Evolutionary conservation across 2,329 filamentous ascomycete species (phyloP).

Genomic region (Beauveria pseudobassiana): DNA sequence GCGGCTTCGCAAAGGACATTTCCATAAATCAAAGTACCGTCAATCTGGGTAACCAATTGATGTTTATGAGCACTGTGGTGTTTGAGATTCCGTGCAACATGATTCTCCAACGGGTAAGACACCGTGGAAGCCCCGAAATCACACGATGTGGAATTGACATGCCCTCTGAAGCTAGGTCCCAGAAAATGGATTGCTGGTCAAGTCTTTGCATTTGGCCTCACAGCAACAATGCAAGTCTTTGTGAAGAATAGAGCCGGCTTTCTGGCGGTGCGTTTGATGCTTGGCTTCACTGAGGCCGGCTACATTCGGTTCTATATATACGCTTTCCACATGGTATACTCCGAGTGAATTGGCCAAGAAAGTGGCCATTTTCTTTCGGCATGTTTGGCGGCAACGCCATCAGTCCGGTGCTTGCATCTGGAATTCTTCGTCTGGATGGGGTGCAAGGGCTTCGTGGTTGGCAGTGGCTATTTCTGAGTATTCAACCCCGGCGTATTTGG

Average conservation of each 20-base stretch:
- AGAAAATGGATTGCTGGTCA: slow-evolving; percentile 42
- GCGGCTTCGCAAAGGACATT: slow-evolving; percentile 36
- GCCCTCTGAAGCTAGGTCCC: slow-evolving; percentile 30
- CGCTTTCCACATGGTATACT: slow-evolving; percentile 44
- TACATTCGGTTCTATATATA: slow-evolving; percentile 44
- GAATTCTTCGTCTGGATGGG: slow-evolving; percentile 37
- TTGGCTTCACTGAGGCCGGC: slow-evolving; percentile 42
- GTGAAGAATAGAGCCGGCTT: slow-evolving; percentile 36
- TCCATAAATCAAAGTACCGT: slow-evolving; percentile 36
- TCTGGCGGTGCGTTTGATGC: slow-evolving; percentile 33
- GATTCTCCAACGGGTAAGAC: slow-evolving; percentile 25
- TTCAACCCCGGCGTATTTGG: background rate
- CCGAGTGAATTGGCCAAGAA: slow-evolving; percentile 37
- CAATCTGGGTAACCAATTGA: slow-evolving; percentile 45
- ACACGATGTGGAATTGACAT: background rate
- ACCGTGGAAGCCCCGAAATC: background rate
- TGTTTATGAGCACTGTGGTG: slow-evolving; percentile 43
- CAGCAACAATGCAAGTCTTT: slow-evolving; percentile 38
- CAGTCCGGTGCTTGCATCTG: slow-evolving; percentile 40
- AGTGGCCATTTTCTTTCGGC: slow-evolving; percentile 44
- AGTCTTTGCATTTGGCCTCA: slow-evolving; percentile 39
- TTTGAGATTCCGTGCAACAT: slow-evolving; percentile 46
- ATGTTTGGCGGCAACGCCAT: slow-evolving; percentile 45
- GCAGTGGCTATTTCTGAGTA: slow-evolving; percentile 45
- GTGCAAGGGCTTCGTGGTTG: slow-evolving; percentile 35